Percentiles rank a stretch among this genome's conserved stretches.
Evolutionary conservation across 2,329 filamentous ascomycete genomes (phyloP).

Genomic region (Madurella fahalii): DNA sequence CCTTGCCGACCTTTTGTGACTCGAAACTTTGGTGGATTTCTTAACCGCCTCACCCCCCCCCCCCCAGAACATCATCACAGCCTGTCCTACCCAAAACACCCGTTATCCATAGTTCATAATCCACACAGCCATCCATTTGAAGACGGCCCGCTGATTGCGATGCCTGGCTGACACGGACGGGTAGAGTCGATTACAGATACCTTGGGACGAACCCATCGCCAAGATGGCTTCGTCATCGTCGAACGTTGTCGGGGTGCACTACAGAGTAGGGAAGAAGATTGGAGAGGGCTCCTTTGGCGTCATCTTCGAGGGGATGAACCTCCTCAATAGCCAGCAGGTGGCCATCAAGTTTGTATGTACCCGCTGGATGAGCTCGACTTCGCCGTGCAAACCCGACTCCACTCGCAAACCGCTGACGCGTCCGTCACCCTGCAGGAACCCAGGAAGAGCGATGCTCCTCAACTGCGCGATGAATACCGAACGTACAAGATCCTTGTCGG

Average conservation of each 20-base stretch:
- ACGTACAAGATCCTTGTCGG: conserved; percentile 99
- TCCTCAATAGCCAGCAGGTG: conserved; percentile 98
- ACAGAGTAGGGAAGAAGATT: conserved; percentile 98
- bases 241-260: conserved; percentile 98
- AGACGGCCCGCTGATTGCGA: neutral
- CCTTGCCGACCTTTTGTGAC: neutral
- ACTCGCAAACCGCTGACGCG: conserved; percentile 13
- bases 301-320: conserved; percentile 97
- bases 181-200: conserved; percentile 4
- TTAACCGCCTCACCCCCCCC: neutral
- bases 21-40: neutral
- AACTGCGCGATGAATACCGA: conserved; percentile 95
- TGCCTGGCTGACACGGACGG: conserved; percentile 4
- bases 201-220: conserved; percentile 9
- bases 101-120: neutral
- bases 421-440: conserved; percentile 64
- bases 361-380: conserved; percentile 2
- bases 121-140: neutral
- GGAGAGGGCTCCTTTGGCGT: conserved; percentile 98
- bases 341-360: conserved; percentile 95
- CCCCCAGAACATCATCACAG: neutral
- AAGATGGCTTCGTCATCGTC: conserved; percentile 83
- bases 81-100: neutral
- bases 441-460: conserved; percentile 95
- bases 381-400: too few species aligned